Evolutionary conservation across 768 basidiomycete species (phyloP).

Genomic region (Suillus cothurnatus): DNA sequence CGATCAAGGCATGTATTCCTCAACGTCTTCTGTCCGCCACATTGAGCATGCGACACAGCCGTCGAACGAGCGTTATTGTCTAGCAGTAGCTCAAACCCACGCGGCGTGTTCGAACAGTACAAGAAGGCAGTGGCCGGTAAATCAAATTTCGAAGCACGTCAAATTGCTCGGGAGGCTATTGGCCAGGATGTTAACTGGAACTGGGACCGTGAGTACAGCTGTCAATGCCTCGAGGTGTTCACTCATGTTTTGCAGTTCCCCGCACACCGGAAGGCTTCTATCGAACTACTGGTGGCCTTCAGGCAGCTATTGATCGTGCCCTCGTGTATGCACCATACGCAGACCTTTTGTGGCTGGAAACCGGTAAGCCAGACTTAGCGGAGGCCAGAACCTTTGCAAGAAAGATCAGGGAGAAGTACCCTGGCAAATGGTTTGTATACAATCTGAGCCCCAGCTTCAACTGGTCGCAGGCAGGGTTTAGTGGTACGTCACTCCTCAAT

Average conservation of each 20-base stretch:
- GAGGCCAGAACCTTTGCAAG: conserved; percentile 80
- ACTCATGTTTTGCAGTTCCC: conserved; percentile 54
- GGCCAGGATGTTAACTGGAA: conserved; percentile 75
- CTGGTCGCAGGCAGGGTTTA: conserved; percentile 84
- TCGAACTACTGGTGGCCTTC: conserved; percentile 80
- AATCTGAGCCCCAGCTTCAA: conserved; percentile 95
- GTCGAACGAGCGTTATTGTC: conserved; percentile 24
- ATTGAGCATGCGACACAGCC: conserved; percentile 16
- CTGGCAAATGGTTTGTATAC: conserved; percentile 83
- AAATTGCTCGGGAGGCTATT: conserved; percentile 72
- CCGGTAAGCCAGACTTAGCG: conserved; percentile 81
- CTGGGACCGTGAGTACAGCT: conserved; percentile 69
- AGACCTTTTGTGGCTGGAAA: conserved; percentile 93
- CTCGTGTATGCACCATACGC: conserved; percentile 83
- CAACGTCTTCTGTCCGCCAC: conserved; percentile 4
- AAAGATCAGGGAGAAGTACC: conserved; percentile 69
- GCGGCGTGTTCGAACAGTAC: conserved; percentile 59
- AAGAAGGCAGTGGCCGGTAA: conserved; percentile 57
- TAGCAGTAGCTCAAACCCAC: conserved; percentile 29
- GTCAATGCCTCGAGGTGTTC: conserved; percentile 1
- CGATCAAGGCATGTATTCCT: conserved; percentile 63
- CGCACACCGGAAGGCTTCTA: conserved; percentile 92
- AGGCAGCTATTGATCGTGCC: conserved; percentile 80
- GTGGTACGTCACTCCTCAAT: conserved; percentile 41
- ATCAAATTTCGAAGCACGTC: conserved; percentile 72